Conservation (phyloP, 23 red algal species). For the Gracilaria gracilis region DNA sequence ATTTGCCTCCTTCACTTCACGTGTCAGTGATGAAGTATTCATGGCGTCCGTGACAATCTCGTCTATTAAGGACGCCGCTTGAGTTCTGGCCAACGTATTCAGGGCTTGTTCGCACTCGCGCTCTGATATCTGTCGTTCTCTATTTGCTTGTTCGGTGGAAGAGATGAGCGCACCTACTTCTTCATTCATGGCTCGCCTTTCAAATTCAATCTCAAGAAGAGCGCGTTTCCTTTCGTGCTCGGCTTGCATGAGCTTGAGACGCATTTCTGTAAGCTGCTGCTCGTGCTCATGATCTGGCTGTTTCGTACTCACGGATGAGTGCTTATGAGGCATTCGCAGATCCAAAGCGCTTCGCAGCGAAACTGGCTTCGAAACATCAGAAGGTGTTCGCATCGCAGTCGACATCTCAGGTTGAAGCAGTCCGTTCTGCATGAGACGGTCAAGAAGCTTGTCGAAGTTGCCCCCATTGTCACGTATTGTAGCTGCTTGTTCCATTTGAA, state of each 20-base stretch:
- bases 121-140: constrained; percentile 27
- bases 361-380: not conserved
- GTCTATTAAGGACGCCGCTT: constrained; percentile 27
- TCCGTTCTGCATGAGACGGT: not conserved
- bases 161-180: constrained; percentile 43
- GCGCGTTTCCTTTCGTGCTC: constrained; percentile 24
- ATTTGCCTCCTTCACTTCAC: constrained; percentile 35
- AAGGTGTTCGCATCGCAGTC: not conserved
- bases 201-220: constrained; percentile 58
- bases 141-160: constrained; percentile 40
- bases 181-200: constrained; percentile 62
- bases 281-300: not conserved
- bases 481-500: not conserved
- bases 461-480: not conserved
- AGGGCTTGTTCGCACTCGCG: constrained; percentile 49
- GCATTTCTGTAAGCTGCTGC: constrained; percentile 33
- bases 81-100: constrained; percentile 21
- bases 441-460: constrained; percentile 11
- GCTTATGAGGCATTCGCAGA: not conserved
- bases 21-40: constrained; percentile 16
- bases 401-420: no score
- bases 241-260: constrained; percentile 43
- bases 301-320: not conserved
- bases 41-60: constrained; percentile 65
- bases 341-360: not conserved